Evolutionary conservation across 2,329 filamentous ascomycete genomes (phyloP).

Genomic region (Penicillium sp.): DNA sequence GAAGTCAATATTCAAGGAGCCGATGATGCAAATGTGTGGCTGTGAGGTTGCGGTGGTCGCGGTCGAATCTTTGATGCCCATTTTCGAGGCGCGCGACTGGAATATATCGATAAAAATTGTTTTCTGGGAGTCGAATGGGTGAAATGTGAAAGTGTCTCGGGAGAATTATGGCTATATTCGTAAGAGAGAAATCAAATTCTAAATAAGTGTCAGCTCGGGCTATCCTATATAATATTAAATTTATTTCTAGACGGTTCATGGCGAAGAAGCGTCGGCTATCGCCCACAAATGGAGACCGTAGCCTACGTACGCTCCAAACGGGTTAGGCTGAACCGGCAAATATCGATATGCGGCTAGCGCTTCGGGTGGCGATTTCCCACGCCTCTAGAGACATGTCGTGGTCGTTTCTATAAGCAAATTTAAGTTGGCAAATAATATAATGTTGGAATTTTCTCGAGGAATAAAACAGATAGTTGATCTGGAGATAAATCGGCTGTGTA

Average conservation of each 20-base stretch:
- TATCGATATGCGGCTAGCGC: slow-evolving; percentile 2
- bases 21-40: slow-evolving; percentile 71
- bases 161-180: not conserved
- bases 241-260: not conserved
- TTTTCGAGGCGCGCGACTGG: slow-evolving; percentile 1
- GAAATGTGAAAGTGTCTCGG: not conserved
- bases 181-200: not conserved
- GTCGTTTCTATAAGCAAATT: not conserved
- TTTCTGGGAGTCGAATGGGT: not conserved
- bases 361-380: slow-evolving; percentile 1
- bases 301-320: not conserved
- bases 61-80: slow-evolving; percentile 13
- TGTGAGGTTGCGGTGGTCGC: not conserved
- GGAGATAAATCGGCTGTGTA: not conserved
- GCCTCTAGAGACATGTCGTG: not conserved
- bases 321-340: slow-evolving; percentile 3
- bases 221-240: not conserved
- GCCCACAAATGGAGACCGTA: slow-evolving; percentile 6
- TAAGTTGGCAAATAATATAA: not conserved
- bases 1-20: slow-evolving; percentile 88
- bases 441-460: not conserved
- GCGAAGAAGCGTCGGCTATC: not conserved
- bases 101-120: not conserved
- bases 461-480: not conserved
- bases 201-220: not conserved